Percentiles rank a stretch among this genome's conserved stretches.
These are phyloP conservation scores for Rhizopus stolonifer DNA, from an alignment of 371 early-diverging fungal species.

Conservation along the genomic window DNA sequence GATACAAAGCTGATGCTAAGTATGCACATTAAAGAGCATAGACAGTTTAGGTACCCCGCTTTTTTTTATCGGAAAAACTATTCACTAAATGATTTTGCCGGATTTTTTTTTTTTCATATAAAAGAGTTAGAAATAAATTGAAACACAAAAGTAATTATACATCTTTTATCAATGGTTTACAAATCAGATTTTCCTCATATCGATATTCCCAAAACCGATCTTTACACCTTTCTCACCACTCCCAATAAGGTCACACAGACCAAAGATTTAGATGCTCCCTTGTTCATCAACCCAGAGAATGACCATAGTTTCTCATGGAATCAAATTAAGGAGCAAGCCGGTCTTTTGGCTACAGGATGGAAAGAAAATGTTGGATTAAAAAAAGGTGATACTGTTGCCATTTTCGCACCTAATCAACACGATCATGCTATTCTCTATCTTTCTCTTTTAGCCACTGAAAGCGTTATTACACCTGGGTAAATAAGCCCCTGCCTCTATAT, in stretches of 20 bases:
- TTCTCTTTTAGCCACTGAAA: slow-evolving; percentile 40
- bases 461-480: slow-evolving; percentile 42
- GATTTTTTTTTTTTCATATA: neutral
- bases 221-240: slow-evolving; percentile 64
- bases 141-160: neutral
- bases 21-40: no score
- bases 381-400: slow-evolving; percentile 70
- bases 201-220: slow-evolving; percentile 62
- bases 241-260: slow-evolving; percentile 32
- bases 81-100: neutral
- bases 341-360: slow-evolving; percentile 24
- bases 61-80: neutral
- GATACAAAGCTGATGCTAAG: no score
- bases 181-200: slow-evolving; percentile 29
- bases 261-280: slow-evolving; percentile 33
- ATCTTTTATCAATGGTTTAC: slow-evolving; percentile 29
- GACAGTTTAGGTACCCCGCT: no score
- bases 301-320: slow-evolving; percentile 59
- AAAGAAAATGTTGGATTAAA: slow-evolving; percentile 56
- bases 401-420: slow-evolving; percentile 69
- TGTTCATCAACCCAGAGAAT: slow-evolving; percentile 61
- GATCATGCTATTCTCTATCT: slow-evolving; percentile 41
- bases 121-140: no score
- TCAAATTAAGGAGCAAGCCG: slow-evolving; percentile 28
- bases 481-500: neutral